Percentiles rank a stretch among this genome's conserved stretches.
phyloP scores from a whole-genome alignment of 208 protist genomes.

The Herpetomonas tarakana region DNA sequence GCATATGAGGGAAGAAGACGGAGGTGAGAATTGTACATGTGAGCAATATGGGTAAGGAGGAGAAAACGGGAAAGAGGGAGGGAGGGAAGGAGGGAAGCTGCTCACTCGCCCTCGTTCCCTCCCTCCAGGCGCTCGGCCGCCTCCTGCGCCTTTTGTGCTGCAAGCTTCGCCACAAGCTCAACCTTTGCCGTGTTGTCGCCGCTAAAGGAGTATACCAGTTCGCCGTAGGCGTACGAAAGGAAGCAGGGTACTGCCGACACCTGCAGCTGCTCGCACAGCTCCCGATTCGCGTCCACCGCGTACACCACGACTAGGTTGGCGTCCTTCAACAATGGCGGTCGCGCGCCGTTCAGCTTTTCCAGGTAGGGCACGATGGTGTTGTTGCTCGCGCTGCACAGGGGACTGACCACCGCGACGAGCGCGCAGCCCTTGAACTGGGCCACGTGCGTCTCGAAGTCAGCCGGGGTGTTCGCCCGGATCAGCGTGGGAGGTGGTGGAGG shows the following conservation, averaged over 20 bases:
- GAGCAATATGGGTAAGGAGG: too few species aligned
- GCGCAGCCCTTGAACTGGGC: conserved; percentile 28
- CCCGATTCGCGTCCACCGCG: conserved; percentile 27
- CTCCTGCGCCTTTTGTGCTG: conserved; percentile 27
- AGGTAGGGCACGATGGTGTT: conserved; percentile 43
- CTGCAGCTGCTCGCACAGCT: conserved; percentile 39
- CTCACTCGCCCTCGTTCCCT: conserved; percentile 17
- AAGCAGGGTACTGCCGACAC: conserved; percentile 49
- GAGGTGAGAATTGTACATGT: too few species aligned
- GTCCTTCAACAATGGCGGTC: conserved; percentile 28
- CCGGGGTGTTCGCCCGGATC: conserved; percentile 30
- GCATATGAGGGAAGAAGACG: too few species aligned
- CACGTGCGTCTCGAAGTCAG: conserved; percentile 52
- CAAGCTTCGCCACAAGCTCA: conserved; percentile 53
- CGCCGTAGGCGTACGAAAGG: conserved; percentile 62
- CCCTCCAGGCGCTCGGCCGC: conserved; percentile 25
- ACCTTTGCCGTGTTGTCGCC: conserved; percentile 79
- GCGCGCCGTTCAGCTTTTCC: conserved; percentile 68
- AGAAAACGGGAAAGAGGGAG: too few species aligned
- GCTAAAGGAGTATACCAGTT: conserved; percentile 32
- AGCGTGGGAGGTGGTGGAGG: conserved; percentile 62
- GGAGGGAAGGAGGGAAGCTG: too few species aligned
- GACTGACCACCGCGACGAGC: conserved; percentile 56
- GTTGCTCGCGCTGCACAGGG: conserved; percentile 41
- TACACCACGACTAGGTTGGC: conserved; percentile 63